These are phyloP conservation scores for Nemania sp. DNA, from an alignment of 2,329 filamentous ascomycete genomes.

Conservation along the genomic window DNA sequence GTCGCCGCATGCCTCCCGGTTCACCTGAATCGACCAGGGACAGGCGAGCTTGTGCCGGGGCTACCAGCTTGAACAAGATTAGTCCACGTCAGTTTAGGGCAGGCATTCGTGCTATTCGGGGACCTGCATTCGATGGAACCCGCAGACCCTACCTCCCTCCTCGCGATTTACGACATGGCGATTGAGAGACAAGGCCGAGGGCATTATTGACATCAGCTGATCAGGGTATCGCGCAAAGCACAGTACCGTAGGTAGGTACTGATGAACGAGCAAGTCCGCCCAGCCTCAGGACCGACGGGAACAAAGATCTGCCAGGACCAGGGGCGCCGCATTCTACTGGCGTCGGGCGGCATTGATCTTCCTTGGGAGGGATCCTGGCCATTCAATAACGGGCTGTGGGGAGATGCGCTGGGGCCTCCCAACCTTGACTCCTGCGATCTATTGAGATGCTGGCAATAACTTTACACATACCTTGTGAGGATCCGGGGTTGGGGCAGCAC, in stretches of 20 bases:
- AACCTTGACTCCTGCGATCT: conserved; percentile 16
- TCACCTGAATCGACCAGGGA: conserved; percentile 34
- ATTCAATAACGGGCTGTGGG: conserved; percentile 20
- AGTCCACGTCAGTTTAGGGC: conserved; percentile 30
- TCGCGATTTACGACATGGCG: conserved; percentile 9
- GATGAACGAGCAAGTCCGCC: conserved; percentile 12
- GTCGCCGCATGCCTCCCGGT: conserved; percentile 36
- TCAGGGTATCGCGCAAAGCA: conserved; percentile 14
- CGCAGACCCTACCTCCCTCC: conserved; percentile 9
- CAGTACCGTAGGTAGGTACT: background rate
- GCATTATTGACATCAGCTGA: conserved; percentile 19
- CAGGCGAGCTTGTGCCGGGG: conserved; percentile 26
- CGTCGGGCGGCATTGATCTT: conserved; percentile 19
- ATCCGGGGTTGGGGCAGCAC: conserved; percentile 27
- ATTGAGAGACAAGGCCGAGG: conserved; percentile 11
- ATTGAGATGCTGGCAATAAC: conserved; percentile 23
- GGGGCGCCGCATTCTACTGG: conserved; percentile 21
- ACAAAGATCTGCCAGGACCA: conserved; percentile 21
- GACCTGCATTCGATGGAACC: conserved; percentile 32
- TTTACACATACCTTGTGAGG: conserved; percentile 26
- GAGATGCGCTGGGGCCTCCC: conserved; percentile 19
- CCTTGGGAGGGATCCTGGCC: background rate
- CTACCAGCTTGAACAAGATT: conserved; percentile 29
- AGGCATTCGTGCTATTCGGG: conserved; percentile 32
- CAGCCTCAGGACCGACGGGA: conserved; percentile 13